Evolutionary conservation across 495 filamentous ascomycete genomes (phyloP), one percentile per base, ranked within the genome.

Genomic region (Friedmanniomyces endolithicus): DNA sequence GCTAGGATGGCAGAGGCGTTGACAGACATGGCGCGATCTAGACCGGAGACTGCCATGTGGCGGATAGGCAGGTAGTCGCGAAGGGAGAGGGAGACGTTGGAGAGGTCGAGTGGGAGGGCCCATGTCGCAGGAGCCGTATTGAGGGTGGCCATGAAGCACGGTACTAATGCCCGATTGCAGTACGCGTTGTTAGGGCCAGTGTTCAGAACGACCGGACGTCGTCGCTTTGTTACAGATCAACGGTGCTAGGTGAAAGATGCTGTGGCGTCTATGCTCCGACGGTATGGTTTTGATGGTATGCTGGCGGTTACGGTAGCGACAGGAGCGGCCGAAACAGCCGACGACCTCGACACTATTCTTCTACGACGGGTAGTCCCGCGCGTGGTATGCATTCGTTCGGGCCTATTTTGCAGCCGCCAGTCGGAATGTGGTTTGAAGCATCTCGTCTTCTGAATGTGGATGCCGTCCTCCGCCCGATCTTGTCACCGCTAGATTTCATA

Each of bases 1-100:
- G 24, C 45, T 33, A 64, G 56, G 19, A 67, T 49, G 19, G 19
- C 47, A 31, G 53, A 35, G 14, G 63, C 31, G 25, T 48, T 41
- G 33, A 52, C 35, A 17, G 23, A 24, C 17, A 19, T 39, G 41
- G 14, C 24, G 39, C 22, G 39, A 11, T 14, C 24, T 6, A 59
- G 40, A 33, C 37, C 27, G 9, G 39, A 14, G 16, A 6, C 3
- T 2, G 23, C 43, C 12, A 25, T 25, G 44, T 23, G 20, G 19
- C 19, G 19, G 44, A 6, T 27, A 6, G 24, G 11, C 11, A 20
- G 2, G 8, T 8, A 19, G 6, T 47, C 37, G 37, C 6, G 37
- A 14, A 41, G 12, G 37, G 37, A 19, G 14, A 41, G 37, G 33
- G 33, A 8, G 33, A 35, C 8, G 37, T 41, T 41, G 37, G 16